Evolutionary conservation across 2,329 filamentous ascomycete genomes (phyloP), one percentile per base, ranked within the genome.

Genomic region (Aphanoascus verrucosus): DNA sequence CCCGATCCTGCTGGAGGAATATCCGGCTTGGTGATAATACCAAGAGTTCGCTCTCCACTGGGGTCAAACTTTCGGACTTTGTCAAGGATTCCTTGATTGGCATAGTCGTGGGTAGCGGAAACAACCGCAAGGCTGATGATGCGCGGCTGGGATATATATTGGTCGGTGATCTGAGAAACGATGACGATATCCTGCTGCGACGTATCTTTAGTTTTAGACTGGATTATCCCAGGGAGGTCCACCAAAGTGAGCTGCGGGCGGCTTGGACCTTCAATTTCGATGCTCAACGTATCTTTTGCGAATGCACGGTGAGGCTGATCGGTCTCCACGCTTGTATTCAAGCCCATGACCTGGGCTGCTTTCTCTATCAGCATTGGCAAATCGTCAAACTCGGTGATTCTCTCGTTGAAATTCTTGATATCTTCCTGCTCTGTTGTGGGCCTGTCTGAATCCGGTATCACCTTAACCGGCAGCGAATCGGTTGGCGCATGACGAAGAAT

Each of bases 61-160:
- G 49, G 46, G 44, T 68, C 66, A 31, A 59, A 55, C 12, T 57
- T 38, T 32, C 52, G 23, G 1, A 53, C 58, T 1, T 47, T 17
- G 15, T 76, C 70, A 0, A 80, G 66, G 3, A 86, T 75, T 7
- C 73, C 67, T 59, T 86, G 82, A 35, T 81, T 77, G 4, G 77
- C 77, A 58, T 74, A 71, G 41, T 80, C 72, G 12, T 68, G 67
- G 35, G 69, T 74, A 0, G 77, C 77, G 0, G 73, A 69, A 1
- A 81, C 64, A 0, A 81, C 70, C 0, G 78, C 75, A 0, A 84
- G 65, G 1, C 83, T 79, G 52, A 85, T 80, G 59, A 73, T 83
- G 12, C 78, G 72, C 12, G 67, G 61, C 31, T 76, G 71, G n/a
- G 61, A 60, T 71, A 85, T 81, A 58, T 86, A 86, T 9, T 19